A percentile compares a stretch with the other conserved stretches of the same genome.
Evolutionary conservation across 208 protist genomes (phyloP).

Genomic region (Leishmania amazonensis): DNA sequence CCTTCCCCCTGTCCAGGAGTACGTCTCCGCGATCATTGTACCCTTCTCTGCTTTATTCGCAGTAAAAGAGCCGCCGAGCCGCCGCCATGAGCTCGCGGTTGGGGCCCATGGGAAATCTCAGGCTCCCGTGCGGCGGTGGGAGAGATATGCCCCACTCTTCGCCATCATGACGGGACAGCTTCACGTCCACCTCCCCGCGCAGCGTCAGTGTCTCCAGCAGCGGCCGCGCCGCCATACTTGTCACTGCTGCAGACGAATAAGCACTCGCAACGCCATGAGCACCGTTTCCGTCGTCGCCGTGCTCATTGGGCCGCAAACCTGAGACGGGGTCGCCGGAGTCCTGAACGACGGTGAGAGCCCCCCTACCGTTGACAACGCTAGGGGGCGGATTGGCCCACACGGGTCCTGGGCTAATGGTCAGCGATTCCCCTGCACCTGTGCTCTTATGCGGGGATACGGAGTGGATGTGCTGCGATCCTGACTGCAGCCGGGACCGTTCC

Average conservation of each 20-base stretch:
- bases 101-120: slow-evolving; percentile 26
- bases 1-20: neutral
- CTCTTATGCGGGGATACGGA: neutral
- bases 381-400: neutral
- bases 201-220: slow-evolving; percentile 32
- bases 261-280: neutral
- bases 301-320: neutral
- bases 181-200: slow-evolving; percentile 21
- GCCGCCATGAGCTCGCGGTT: slow-evolving; percentile 20
- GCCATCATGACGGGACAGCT: slow-evolving; percentile 21
- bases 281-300: neutral
- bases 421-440: neutral
- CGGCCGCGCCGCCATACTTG: neutral
- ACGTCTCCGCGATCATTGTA: neutral
- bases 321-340: slow-evolving; percentile 2
- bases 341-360: neutral
- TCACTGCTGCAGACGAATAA: neutral
- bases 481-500: slow-evolving; percentile 8
- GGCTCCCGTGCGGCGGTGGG: slow-evolving; percentile 22
- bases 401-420: neutral
- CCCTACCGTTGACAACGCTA: neutral
- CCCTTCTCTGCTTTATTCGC: neutral
- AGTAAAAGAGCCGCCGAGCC: slow-evolving; percentile 19
- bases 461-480: too few relatives aligned
- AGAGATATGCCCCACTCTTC: slow-evolving; percentile 25